Evolutionary conservation across 2,329 filamentous ascomycete genomes (phyloP).

Genomic region (Monilinia fructigena): DNA sequence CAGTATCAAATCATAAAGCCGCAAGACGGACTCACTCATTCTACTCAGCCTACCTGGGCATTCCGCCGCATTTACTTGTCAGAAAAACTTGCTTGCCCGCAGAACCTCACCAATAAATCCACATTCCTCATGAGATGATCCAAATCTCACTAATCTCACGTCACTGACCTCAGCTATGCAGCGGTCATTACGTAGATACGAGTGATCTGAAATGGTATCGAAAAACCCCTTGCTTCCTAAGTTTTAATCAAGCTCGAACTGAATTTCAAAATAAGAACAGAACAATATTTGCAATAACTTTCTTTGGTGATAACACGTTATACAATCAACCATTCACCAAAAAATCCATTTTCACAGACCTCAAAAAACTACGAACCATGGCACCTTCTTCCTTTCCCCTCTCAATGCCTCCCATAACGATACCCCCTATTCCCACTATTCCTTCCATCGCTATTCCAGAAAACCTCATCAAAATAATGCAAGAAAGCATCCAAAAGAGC

Average conservation of each 20-base stretch:
- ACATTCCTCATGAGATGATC: not conserved
- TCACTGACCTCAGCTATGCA: not conserved
- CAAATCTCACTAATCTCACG: not conserved
- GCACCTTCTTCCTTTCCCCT: not conserved
- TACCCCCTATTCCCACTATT: not conserved
- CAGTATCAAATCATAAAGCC: not conserved
- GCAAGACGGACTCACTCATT: too few relatives aligned
- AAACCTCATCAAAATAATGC: not conserved
- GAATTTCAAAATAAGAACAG: too few relatives aligned
- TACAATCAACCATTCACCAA: not conserved
- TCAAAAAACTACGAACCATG: not conserved
- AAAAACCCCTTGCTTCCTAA: not conserved
- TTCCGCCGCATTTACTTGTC: too few relatives aligned
- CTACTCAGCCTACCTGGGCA: too few relatives aligned
- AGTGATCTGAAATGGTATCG: not conserved
- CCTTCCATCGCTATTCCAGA: not conserved
- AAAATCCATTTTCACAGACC: not conserved
- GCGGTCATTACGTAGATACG: not conserved
- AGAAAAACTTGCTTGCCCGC: too few relatives aligned
- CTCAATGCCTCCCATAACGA: not conserved
- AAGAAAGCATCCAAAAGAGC: not conserved
- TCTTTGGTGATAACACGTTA: not conserved
- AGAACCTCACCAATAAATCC: not conserved
- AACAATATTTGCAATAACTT: too few relatives aligned
- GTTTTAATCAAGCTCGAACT: not conserved